Evolutionary conservation across 108 stramenopile species (phyloP), one percentile per base, ranked within the genome.

Genomic region (Discostella pseudostelligera): DNA sequence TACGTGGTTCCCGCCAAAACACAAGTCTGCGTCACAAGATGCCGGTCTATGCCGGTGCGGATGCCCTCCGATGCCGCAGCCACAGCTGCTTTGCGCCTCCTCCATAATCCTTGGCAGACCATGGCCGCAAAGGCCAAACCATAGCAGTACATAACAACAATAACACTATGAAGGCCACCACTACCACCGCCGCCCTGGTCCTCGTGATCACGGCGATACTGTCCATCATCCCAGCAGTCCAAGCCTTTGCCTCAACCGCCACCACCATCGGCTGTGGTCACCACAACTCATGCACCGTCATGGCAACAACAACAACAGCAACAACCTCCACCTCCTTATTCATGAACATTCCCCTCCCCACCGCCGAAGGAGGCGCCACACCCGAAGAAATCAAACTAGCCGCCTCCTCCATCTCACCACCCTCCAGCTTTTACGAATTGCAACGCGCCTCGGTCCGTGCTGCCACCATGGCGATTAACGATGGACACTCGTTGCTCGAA

Each of bases 401-500:
- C 39, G 81, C 91, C 13, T 69, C 80, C 56, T 78, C 67, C 25
- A 67, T 78, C 39, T 40, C 82, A 9, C 87, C 91, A 3, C 91
- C 91, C 13, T 25, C 75, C 0, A 78, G 76, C 32, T 92, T 92
- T 60, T 92, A 78, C 59, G 86, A 92, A 58, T 60, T 92, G 32
- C 91, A 92, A 54, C 74, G 82, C 32, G 86, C 88, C 50, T 86
- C 75, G 39, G 75, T 82, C 19, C 67, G 83, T 9, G 78, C 88
- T 0, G 78, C 87, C 0, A 32, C 64, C 39, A 54, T 78, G 40
- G 96, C 96, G 39, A 74, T 93, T 11, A 42, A 46, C 7, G 95
- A 97, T 80, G 93, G 91, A 20, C 68, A 85, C 40, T 72, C 77
- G 36, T 62, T 97, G n/a, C 46, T 97, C 29, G 96, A 97, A 71